These are phyloP conservation scores for Chlorella sorokiniana DNA, from an alignment of 139 green algal species.

Conservation along the genomic window DNA sequence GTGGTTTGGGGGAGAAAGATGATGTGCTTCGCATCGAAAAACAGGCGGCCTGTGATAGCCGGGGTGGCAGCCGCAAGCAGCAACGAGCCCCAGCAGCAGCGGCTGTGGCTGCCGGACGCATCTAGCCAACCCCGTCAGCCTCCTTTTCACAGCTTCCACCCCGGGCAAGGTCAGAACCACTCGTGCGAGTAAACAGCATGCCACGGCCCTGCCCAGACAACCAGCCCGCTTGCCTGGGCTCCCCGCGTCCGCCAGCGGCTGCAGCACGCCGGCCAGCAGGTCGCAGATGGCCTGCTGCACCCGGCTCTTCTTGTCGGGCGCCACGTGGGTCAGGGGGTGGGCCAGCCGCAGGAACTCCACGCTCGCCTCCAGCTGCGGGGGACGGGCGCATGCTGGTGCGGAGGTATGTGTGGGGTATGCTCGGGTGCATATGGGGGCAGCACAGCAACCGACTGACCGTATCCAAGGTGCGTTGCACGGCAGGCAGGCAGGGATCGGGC, in stretches of 20 bases:
- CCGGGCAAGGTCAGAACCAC: too few species aligned
- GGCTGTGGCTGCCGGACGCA: background rate
- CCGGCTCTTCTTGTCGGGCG: conserved; percentile 83
- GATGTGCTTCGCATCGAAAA: background rate
- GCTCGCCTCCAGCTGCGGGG: conserved; percentile 41
- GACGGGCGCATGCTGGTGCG: background rate
- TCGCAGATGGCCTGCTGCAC: conserved; percentile 70
- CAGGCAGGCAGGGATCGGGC: too few species aligned
- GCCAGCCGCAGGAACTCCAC: conserved; percentile 62
- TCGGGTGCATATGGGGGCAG: too few species aligned
- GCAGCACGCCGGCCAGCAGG: conserved; percentile 78
- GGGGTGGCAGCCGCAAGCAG: background rate
- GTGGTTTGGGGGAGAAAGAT: too few species aligned
- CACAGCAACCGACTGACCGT: too few species aligned
- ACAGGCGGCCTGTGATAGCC: background rate
- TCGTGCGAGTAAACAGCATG: background rate
- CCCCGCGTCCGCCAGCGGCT: conserved; percentile 52
- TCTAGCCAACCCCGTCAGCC: background rate
- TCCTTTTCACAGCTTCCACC: too few species aligned
- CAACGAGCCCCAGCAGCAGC: background rate
- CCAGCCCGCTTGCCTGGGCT: conserved; percentile 26
- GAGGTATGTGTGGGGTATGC: background rate
- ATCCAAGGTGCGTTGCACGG: too few species aligned
- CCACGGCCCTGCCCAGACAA: background rate
- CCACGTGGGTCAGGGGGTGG: conserved; percentile 73